A percentile compares a stretch with the other conserved stretches of the same genome.
These are phyloP conservation scores for Aspergillus ochraceoroseus DNA, from an alignment of 2,329 filamentous ascomycete genomes.

Conservation along the genomic window DNA sequence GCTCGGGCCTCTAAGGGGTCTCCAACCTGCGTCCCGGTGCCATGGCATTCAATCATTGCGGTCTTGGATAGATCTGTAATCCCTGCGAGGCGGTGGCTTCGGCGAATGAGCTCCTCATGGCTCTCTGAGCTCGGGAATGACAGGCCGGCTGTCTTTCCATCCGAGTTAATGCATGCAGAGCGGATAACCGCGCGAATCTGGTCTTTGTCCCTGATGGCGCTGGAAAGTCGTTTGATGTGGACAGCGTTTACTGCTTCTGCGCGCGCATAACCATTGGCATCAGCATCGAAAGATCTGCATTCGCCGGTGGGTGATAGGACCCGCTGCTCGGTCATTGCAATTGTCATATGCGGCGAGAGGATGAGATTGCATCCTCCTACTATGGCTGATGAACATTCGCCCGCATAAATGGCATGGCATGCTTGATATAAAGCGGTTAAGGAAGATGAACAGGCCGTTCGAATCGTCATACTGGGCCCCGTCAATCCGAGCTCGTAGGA, in stretches of 20 bases:
- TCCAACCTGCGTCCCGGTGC: conserved; percentile 13
- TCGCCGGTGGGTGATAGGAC: conserved; percentile 31
- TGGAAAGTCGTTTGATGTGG: conserved; percentile 26
- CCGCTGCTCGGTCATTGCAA: conserved; percentile 28
- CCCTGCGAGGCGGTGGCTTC: conserved; percentile 1
- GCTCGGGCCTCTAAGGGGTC: conserved; percentile 10
- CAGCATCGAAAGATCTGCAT: conserved; percentile 26
- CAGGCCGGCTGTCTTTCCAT: conserved; percentile 19
- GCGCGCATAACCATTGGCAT: conserved; percentile 30
- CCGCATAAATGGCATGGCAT: conserved; percentile 21
- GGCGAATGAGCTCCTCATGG: conserved; percentile 10
- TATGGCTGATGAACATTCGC: conserved; percentile 21
- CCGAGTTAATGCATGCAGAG: conserved; percentile 19
- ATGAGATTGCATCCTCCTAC: conserved; percentile 36
- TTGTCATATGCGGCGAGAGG: conserved; percentile 24
- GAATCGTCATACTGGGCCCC: conserved; percentile 27
- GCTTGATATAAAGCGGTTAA: conserved; percentile 29
- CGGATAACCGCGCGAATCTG: conserved; percentile 31
- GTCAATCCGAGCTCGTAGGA: conserved; percentile 14
- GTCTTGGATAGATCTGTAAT: conserved; percentile 5
- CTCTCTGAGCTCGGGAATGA: not conserved
- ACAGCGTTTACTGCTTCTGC: conserved; percentile 32
- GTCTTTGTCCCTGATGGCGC: conserved; percentile 28
- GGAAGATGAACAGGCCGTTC: conserved; percentile 39
- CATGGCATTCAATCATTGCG: conserved; percentile 9